phyloP scores from a whole-genome alignment of 495 filamentous ascomycete species.

The Penicillium arizonense region DNA sequence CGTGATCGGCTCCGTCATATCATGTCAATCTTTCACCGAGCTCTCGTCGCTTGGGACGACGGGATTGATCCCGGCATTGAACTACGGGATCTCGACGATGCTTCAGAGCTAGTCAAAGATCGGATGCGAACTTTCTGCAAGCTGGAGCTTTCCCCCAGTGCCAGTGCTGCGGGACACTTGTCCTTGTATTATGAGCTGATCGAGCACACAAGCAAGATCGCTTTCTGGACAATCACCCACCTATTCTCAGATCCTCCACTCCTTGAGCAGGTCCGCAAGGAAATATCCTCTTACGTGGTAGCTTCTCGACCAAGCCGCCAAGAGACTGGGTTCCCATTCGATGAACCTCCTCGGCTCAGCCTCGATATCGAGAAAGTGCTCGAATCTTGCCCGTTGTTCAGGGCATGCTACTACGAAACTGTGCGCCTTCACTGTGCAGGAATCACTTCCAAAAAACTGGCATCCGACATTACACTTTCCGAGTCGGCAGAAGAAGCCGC shows the following conservation, averaged over 20 bases:
- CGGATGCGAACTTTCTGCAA: slow-evolving; percentile 39
- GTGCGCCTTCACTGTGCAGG: slow-evolving; percentile 51
- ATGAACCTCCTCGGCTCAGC: slow-evolving; percentile 48
- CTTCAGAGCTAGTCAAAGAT: slow-evolving; percentile 46
- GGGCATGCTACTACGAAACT: slow-evolving; percentile 54
- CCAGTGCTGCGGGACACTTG: slow-evolving; percentile 36
- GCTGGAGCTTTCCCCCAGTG: slow-evolving; percentile 26
- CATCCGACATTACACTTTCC: slow-evolving; percentile 41
- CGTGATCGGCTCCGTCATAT: slow-evolving; percentile 48
- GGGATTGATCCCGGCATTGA: slow-evolving; percentile 43
- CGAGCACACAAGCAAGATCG: slow-evolving; percentile 48
- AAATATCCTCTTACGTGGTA: slow-evolving; percentile 48
- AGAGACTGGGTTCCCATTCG: slow-evolving; percentile 51
- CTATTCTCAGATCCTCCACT: slow-evolving; percentile 47
- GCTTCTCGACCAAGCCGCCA: slow-evolving; percentile 41
- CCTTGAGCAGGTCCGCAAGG: slow-evolving; percentile 48
- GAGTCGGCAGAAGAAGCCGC: slow-evolving; percentile 42
- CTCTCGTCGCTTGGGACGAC: slow-evolving; percentile 45
- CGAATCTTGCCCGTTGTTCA: slow-evolving; percentile 49
- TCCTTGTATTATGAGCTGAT: slow-evolving; percentile 54
- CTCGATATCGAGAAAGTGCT: slow-evolving; percentile 46
- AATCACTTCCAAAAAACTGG: slow-evolving; percentile 42
- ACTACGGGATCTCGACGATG: slow-evolving; percentile 54
- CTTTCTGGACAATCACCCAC: slow-evolving; percentile 57
- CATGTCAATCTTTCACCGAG: slow-evolving; percentile 48